Percentiles rank a stretch among this genome's conserved stretches.
Conservation (phyloP, 164 flowering plant species). For the Malania oleifera region DNA sequence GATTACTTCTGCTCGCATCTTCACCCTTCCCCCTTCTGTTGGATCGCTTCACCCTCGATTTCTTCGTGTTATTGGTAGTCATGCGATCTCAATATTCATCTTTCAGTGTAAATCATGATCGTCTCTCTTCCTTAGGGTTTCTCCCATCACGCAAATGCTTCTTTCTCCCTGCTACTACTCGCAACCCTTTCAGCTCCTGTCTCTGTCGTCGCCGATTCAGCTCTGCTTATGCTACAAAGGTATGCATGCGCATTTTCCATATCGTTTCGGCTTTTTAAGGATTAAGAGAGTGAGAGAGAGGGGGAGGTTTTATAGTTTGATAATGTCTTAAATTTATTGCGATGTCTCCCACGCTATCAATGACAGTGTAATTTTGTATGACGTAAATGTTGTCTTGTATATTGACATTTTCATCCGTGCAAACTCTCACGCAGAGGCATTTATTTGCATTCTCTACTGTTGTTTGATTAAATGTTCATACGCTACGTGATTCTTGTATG, state of each 20-base stretch:
- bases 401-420: too few species aligned
- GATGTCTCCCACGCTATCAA: too few species aligned
- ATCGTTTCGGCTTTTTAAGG: too few species aligned
- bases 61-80: background rate
- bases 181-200: background rate
- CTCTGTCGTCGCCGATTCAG: background rate
- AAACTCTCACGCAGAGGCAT: too few species aligned
- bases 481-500: background rate
- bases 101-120: background rate
- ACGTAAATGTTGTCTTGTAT: too few species aligned
- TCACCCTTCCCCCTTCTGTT: background rate
- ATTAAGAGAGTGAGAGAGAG: too few species aligned
- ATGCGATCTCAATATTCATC: background rate
- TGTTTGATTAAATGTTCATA: too few species aligned
- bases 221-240: background rate
- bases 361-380: too few species aligned
- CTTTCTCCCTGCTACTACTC: background rate
- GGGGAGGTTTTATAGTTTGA: too few species aligned
- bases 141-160: background rate
- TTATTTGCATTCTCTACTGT: too few species aligned
- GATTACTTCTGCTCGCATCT: background rate
- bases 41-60: background rate
- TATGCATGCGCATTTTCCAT: background rate
- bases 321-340: too few species aligned
- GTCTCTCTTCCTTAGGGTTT: background rate